A percentile compares a stretch with the other conserved stretches of the same genome.
phyloP scores from a whole-genome alignment of 257 asterid species.

The Buddleja alternifolia region DNA sequence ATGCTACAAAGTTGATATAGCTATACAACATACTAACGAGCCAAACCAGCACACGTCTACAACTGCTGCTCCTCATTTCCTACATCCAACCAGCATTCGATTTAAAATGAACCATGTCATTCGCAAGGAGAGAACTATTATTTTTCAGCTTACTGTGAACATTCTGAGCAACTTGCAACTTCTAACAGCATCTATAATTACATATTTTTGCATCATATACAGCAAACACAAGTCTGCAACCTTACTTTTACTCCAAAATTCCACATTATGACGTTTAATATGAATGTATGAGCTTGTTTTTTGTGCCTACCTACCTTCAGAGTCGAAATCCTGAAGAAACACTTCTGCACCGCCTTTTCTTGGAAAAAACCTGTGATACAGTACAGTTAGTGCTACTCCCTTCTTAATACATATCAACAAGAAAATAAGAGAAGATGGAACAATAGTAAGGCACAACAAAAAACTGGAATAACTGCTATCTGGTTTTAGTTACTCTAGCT shows the following conservation, averaged over 20 bases:
- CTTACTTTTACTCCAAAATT: too few relatives aligned
- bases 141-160: not conserved
- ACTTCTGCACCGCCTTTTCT: constrained; percentile 72
- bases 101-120: not conserved
- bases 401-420: not conserved
- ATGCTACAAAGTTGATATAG: not conserved
- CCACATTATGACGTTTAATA: too few relatives aligned
- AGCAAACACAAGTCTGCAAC: too few relatives aligned
- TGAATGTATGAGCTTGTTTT: not conserved
- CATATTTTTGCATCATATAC: not conserved
- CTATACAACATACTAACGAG: constrained; percentile 8
- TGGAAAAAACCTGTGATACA: constrained; percentile 48
- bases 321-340: constrained; percentile 59
- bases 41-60: not conserved
- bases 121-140: not conserved
- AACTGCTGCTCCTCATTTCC: not conserved
- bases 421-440: not conserved
- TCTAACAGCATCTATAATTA: not conserved
- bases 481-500: not conserved
- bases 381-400: constrained; percentile 16
- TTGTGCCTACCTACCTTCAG: constrained; percentile 37
- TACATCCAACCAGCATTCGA: not conserved
- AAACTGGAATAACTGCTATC: not conserved
- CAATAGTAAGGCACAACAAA: not conserved
- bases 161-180: not conserved